These are phyloP conservation scores for Sordaria brevicollis DNA, from an alignment of 495 filamentous ascomycete species.

Conservation along the genomic window DNA sequence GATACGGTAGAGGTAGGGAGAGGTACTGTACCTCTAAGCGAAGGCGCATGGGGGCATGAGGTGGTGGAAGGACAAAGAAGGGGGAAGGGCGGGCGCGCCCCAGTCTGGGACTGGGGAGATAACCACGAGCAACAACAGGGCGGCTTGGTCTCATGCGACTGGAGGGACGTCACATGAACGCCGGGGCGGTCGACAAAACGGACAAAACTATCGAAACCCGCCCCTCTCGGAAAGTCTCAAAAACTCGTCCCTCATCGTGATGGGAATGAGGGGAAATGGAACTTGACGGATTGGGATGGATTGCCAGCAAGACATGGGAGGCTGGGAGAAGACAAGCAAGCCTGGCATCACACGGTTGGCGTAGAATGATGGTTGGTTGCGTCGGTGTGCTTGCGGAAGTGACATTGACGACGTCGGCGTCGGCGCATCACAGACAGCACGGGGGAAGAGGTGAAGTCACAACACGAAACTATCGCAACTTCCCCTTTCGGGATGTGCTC, in stretches of 20 bases:
- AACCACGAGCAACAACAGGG: neutral
- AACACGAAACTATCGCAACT: neutral
- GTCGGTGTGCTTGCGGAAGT: neutral
- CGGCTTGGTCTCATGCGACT: neutral
- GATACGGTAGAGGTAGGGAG: neutral
- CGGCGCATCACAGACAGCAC: neutral
- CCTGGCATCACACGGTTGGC: neutral
- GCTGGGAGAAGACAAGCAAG: neutral
- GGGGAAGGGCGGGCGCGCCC: neutral
- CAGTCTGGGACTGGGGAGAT: neutral
- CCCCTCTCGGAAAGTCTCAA: neutral
- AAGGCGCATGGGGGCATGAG: neutral
- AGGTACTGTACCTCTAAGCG: neutral
- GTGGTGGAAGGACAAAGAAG: neutral
- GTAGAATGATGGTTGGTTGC: neutral
- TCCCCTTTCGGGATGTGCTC: constrained; percentile 2
- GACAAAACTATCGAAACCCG: neutral
- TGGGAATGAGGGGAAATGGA: neutral
- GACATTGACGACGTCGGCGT: neutral
- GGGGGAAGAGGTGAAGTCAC: neutral
- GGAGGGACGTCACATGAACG: neutral
- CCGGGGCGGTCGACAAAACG: neutral
- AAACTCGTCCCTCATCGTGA: neutral
- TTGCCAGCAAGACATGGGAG: neutral
- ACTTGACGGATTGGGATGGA: neutral